These are phyloP conservation scores for Euclidium syriacum DNA, from an alignment of 345 rosid species.

Conservation along the genomic window DNA sequence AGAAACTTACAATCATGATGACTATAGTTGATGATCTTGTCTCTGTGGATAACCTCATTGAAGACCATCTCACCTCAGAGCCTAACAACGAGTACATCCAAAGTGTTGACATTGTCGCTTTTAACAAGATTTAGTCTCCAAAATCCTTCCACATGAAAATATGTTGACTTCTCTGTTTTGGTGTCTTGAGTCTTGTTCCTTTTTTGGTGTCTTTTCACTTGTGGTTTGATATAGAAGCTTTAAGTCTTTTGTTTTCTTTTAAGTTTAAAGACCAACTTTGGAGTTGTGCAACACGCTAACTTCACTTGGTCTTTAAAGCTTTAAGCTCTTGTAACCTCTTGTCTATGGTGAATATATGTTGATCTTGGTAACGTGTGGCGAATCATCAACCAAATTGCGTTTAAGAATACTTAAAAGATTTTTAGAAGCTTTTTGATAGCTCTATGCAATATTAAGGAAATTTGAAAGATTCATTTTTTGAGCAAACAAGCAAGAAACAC, in stretches of 20 bases:
- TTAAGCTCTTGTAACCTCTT: not conserved
- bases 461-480: constrained; percentile 18
- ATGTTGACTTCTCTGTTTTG: not conserved
- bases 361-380: not conserved
- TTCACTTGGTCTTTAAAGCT: not conserved
- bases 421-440: not conserved
- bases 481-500: constrained; percentile 27
- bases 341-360: not conserved
- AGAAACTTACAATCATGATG: constrained; percentile 84
- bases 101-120: constrained; percentile 94
- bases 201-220: not conserved
- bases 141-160: not conserved
- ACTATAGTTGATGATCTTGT: constrained; percentile 88
- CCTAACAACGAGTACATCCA: constrained; percentile 70
- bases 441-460: constrained; percentile 3
- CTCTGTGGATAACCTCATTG: constrained; percentile 69
- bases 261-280: not conserved
- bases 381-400: not conserved
- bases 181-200: not conserved
- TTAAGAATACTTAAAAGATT: no score
- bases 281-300: not conserved
- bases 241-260: not conserved
- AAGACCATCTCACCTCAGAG: constrained; percentile 70
- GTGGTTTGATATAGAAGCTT: not conserved
- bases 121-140: constrained; percentile 65